These are phyloP conservation scores for Fusarium brevicatenulatum DNA, from an alignment of 2,329 filamentous ascomycete species.

Conservation along the genomic window DNA sequence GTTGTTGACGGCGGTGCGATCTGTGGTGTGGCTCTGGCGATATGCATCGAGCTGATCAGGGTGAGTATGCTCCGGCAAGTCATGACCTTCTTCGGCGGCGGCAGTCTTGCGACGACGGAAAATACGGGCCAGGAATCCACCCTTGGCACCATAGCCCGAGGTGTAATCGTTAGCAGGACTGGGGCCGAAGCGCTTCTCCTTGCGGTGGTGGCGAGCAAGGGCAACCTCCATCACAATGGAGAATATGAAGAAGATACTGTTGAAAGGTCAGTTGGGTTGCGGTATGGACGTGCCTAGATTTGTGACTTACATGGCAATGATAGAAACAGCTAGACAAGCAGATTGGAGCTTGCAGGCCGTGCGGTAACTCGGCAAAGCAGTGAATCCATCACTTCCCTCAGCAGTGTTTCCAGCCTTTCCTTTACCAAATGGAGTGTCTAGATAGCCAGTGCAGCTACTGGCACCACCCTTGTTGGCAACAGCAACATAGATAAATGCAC, in stretches of 20 bases:
- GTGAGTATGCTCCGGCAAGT: slow-evolving; percentile 53
- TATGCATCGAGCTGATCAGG: slow-evolving; percentile 52
- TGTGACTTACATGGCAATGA: slow-evolving; percentile 74
- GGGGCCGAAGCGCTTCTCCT: slow-evolving; percentile 76
- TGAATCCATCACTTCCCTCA: slow-evolving; percentile 60
- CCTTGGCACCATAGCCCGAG: slow-evolving; percentile 54
- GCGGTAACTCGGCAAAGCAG: slow-evolving; percentile 57
- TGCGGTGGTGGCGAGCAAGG: slow-evolving; percentile 76
- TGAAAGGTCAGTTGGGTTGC: background rate
- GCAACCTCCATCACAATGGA: slow-evolving; percentile 75
- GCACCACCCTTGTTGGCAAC: slow-evolving; percentile 77
- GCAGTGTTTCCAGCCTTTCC: slow-evolving; percentile 64
- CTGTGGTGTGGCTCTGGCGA: slow-evolving; percentile 56
- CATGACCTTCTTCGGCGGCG: slow-evolving; percentile 44
- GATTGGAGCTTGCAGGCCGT: slow-evolving; percentile 79
- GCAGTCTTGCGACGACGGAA: slow-evolving; percentile 45
- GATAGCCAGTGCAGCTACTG: slow-evolving; percentile 66
- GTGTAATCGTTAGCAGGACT: slow-evolving; percentile 66
- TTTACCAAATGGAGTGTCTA: slow-evolving; percentile 75
- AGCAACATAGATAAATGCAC: slow-evolving; percentile 84
- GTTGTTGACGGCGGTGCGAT: slow-evolving; percentile 48
- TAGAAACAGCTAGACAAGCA: slow-evolving; percentile 79
- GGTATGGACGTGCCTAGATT: background rate
- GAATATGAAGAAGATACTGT: slow-evolving; percentile 78
- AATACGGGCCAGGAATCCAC: slow-evolving; percentile 50